Evolutionary conservation across 2,329 filamentous ascomycete species (phyloP).

Genomic region (Annulohypoxylon truncatum): DNA sequence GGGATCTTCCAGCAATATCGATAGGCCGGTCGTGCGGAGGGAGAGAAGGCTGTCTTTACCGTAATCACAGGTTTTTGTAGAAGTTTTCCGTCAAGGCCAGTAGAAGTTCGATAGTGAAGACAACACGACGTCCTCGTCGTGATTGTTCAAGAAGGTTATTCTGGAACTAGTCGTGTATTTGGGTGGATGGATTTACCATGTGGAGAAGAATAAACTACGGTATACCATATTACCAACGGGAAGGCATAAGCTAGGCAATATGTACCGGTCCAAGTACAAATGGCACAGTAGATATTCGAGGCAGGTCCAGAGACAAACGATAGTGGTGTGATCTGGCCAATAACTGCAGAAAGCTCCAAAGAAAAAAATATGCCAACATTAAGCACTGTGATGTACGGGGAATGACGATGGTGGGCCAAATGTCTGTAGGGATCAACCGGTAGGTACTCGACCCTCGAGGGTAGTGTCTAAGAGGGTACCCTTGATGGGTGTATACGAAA

Average conservation of each 20-base stretch:
- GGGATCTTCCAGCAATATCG: constrained; percentile 30
- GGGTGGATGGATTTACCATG: constrained; percentile 43
- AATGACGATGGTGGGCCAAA: constrained; percentile 44
- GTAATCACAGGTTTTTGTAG: constrained; percentile 26
- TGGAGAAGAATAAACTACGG: constrained; percentile 43
- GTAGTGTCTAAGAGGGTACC: constrained; percentile 34
- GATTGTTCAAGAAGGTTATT: constrained; percentile 34
- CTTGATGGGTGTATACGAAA: constrained; percentile 40
- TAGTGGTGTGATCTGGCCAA: constrained; percentile 42
- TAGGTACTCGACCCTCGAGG: constrained; percentile 40
- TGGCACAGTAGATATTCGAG: constrained; percentile 40
- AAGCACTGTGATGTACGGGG: constrained; percentile 44
- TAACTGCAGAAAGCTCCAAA: constrained; percentile 39
- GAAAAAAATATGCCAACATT: constrained; percentile 41
- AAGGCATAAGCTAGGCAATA: constrained; percentile 41
- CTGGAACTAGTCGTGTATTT: constrained; percentile 42
- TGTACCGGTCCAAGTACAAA: constrained; percentile 37
- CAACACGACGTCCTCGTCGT: constrained; percentile 37
- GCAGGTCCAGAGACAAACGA: constrained; percentile 37
- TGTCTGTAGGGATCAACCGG: constrained; percentile 43
- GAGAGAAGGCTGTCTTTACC: constrained; percentile 26
- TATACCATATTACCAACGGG: constrained; percentile 41
- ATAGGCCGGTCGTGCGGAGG: constrained; percentile 31
- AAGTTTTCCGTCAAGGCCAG: constrained; percentile 24
- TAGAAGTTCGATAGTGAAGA: constrained; percentile 26